These are phyloP conservation scores for Eucalyptus fibrosa DNA, from an alignment of 345 rosid species.

Conservation along the genomic window DNA sequence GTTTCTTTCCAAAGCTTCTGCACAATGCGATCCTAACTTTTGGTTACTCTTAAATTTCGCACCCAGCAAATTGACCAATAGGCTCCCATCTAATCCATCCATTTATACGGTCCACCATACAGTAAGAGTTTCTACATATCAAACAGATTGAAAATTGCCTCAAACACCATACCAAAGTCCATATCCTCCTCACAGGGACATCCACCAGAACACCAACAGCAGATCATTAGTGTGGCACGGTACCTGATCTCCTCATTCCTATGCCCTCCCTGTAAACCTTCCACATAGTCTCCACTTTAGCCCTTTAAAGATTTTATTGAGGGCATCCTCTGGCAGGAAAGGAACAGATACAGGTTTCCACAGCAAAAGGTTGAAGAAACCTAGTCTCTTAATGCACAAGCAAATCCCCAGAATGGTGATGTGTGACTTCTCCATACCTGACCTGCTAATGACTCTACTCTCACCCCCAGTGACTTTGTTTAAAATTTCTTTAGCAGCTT, in stretches of 20 bases:
- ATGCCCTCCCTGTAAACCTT: neutral
- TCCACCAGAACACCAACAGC: neutral
- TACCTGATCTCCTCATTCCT: neutral
- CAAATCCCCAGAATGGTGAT: neutral
- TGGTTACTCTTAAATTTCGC: neutral
- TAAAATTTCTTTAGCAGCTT: neutral
- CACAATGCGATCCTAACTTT: neutral
- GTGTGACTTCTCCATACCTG: neutral
- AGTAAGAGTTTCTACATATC: neutral
- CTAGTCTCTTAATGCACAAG: neutral
- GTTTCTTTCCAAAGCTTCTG: neutral
- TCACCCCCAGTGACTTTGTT: neutral
- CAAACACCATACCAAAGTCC: neutral
- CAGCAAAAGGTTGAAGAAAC: neutral
- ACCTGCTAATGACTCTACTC: neutral
- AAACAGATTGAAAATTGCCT: neutral
- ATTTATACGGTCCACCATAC: fast-evolving
- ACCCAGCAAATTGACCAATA: neutral
- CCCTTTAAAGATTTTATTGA: neutral
- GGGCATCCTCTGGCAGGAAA: neutral
- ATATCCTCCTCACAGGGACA: neutral
- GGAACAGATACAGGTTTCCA: neutral
- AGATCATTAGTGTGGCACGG: neutral
- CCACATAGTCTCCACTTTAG: neutral
- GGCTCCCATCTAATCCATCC: neutral